Evolutionary conservation across 192 early-diverging fungal species (phyloP).

Genomic region (Coemansia reversa): DNA sequence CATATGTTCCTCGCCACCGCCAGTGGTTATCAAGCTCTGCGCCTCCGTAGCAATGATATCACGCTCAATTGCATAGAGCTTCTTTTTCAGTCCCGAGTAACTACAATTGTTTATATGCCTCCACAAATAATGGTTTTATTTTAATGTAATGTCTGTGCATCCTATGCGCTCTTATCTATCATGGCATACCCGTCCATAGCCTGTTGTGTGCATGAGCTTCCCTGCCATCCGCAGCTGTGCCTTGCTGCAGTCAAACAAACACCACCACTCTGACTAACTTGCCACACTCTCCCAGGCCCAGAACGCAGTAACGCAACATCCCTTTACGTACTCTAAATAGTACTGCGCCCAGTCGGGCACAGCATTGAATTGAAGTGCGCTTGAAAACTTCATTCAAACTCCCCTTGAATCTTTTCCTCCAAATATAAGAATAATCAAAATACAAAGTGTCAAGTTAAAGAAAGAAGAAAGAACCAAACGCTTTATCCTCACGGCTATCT

Average conservation of each 20-base stretch:
- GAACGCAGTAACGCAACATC: not conserved
- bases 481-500: not conserved
- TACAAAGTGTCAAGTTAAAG: not conserved
- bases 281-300: not conserved
- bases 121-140: not conserved
- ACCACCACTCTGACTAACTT: not conserved
- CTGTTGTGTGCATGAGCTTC: not conserved
- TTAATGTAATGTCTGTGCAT: not conserved
- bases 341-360: conserved; percentile 83
- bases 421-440: not conserved
- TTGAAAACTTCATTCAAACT: conserved; percentile 84
- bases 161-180: not conserved
- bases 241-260: not conserved
- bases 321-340: conserved; percentile 52
- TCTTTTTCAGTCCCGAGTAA: conserved; percentile 73
- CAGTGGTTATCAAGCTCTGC: conserved; percentile 8
- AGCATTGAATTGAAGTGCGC: conserved; percentile 87
- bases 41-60: conserved; percentile 42
- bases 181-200: not conserved
- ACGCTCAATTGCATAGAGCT: conserved; percentile 75
- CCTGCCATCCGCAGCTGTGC: not conserved
- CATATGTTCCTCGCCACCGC: conserved; percentile 29
- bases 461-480: not conserved
- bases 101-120: conserved; percentile 14
- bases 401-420: not conserved